Conservation (phyloP, 208 protist genomes). For the Leptomonas seymouri region DNA sequence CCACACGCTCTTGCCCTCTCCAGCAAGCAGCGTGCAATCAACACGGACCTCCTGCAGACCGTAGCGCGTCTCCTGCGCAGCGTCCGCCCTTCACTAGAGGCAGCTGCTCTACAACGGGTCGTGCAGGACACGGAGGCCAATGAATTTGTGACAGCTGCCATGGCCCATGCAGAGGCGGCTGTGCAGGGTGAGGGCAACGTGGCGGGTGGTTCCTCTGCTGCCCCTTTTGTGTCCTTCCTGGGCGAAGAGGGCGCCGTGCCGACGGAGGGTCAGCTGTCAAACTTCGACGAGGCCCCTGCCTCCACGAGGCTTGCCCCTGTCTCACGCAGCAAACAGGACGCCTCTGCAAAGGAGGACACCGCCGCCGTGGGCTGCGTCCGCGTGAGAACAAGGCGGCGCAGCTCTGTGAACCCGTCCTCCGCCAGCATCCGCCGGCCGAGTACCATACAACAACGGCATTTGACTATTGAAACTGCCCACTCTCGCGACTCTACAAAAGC, state of each 20-base stretch:
- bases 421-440: background rate
- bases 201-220: background rate
- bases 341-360: background rate
- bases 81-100: constrained; percentile 16
- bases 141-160: constrained; percentile 27
- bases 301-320: background rate
- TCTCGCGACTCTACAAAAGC: background rate
- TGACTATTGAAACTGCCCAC: too few relatives aligned
- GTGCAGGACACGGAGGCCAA: constrained; percentile 27
- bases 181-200: background rate
- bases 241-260: background rate
- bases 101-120: constrained; percentile 10
- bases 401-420: background rate
- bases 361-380: background rate
- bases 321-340: background rate
- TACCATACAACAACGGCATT: background rate
- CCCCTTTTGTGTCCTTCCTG: background rate
- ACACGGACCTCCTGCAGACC: constrained; percentile 13
- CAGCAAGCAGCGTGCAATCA: constrained; percentile 24
- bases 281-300: background rate
- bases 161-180: constrained; percentile 15
- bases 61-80: constrained; percentile 11
- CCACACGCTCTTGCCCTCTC: constrained; percentile 16
- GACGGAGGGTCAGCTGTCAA: background rate
- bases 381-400: background rate